These are phyloP conservation scores for Eutypa lata DNA, from an alignment of 2,329 filamentous ascomycete species.

Conservation along the genomic window DNA sequence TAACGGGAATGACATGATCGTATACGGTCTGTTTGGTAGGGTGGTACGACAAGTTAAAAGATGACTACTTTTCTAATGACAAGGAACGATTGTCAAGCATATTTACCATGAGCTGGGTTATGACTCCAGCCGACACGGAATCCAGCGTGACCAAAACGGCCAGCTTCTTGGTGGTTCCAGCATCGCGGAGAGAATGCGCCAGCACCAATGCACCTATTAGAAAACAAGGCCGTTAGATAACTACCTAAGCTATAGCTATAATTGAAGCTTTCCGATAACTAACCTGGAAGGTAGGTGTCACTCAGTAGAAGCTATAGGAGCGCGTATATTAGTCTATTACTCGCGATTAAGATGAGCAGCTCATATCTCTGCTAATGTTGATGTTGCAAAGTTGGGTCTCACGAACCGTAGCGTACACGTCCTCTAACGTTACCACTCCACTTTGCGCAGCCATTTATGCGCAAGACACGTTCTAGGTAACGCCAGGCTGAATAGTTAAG, in stretches of 20 bases:
- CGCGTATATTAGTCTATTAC: constrained; percentile 21
- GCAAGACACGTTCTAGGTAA: constrained; percentile 11
- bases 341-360: constrained; percentile 2
- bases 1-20: constrained; percentile 84
- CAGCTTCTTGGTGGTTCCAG: constrained; percentile 79
- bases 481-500: constrained; percentile 4
- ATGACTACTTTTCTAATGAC: no score
- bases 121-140: constrained; percentile 68
- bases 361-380: not conserved
- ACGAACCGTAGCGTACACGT: constrained; percentile 58
- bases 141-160: constrained; percentile 81
- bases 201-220: constrained; percentile 88
- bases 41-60: constrained; percentile 4
- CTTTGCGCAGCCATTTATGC: constrained; percentile 24
- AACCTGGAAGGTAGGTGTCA: constrained; percentile 91
- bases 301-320: constrained; percentile 75
- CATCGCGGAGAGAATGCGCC: constrained; percentile 91
- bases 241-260: not conserved
- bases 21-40: constrained; percentile 64
- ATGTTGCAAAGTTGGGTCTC: not conserved
- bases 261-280: constrained; percentile 12
- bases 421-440: constrained; percentile 36
- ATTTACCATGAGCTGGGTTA: constrained; percentile 73
- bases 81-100: no score
- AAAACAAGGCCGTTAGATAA: constrained; percentile 12